Evolutionary conservation across 257 asterid species (phyloP).

Genomic region (Solanum microdontum): DNA sequence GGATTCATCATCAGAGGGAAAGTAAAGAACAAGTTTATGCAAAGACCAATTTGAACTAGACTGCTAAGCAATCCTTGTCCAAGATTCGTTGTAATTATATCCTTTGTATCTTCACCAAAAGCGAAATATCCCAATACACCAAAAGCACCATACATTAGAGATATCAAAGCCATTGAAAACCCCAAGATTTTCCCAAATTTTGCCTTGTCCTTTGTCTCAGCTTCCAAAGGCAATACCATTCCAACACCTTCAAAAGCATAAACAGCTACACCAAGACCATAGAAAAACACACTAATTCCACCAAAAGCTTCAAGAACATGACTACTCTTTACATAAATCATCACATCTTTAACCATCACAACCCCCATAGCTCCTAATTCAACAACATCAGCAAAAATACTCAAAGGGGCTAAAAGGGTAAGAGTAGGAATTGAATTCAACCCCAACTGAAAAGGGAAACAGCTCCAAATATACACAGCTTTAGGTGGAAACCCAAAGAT

Average conservation of each 20-base stretch:
- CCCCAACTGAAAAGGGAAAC: background rate
- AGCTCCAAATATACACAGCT: background rate
- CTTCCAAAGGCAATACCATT: background rate
- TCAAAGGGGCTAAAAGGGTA: background rate
- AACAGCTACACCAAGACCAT: constrained; percentile 1
- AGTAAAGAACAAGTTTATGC: background rate
- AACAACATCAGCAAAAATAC: constrained; percentile 1
- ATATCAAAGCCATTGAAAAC: background rate
- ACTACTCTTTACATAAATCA: background rate
- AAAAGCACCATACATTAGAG: background rate
- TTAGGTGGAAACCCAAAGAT: background rate
- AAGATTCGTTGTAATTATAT: background rate
- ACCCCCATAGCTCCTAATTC: constrained; percentile 2
- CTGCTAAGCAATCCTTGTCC: background rate
- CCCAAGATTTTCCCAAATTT: background rate
- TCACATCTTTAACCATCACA: constrained; percentile 1
- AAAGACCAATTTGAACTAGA: background rate
- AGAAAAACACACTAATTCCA: background rate
- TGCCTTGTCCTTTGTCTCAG: background rate
- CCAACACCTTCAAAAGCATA: background rate
- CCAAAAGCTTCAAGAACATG: background rate
- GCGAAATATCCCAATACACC: background rate
- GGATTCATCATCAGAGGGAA: constrained; percentile 1
- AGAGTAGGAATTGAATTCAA: background rate
- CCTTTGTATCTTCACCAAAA: constrained; percentile 1